A percentile compares a stretch with the other conserved stretches of the same genome.
These are phyloP conservation scores for Sphenostylis stenocarpa DNA, from an alignment of 306 rosid genomes.

Conservation along the genomic window DNA sequence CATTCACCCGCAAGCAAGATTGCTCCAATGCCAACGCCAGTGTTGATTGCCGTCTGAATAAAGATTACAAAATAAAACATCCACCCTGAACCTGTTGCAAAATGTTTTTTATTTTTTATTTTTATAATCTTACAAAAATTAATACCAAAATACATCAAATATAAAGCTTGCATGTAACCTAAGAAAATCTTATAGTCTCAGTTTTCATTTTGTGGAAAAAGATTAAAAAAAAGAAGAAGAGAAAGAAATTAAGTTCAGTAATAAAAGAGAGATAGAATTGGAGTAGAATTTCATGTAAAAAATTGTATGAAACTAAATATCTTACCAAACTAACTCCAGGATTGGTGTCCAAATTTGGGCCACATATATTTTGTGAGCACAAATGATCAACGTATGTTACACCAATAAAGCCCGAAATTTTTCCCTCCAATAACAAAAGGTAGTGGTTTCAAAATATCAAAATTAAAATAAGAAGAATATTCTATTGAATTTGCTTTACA, in stretches of 20 bases:
- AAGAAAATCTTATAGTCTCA: no score
- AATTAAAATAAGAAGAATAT: no score
- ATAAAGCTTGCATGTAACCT: no score
- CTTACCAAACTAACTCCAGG: neutral
- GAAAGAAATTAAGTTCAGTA: neutral
- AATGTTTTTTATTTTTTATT: no score
- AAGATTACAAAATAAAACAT: constrained; percentile 89
- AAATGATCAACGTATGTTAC: no score
- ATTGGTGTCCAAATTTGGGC: neutral
- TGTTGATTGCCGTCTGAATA: constrained; percentile 88
- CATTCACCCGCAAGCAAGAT: constrained; percentile 80
- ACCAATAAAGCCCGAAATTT: neutral
- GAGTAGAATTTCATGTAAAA: no score
- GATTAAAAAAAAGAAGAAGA: no score
- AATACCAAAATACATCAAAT: neutral
- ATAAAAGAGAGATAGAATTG: no score
- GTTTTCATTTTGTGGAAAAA: no score
- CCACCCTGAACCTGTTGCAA: constrained; percentile 80
- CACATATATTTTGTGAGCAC: neutral
- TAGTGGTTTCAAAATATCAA: no score
- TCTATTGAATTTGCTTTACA: no score
- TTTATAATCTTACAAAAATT: neutral
- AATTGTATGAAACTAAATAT: neutral
- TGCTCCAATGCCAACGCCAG: constrained; percentile 87
- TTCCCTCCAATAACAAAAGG: neutral